Evolutionary conservation across 371 early-diverging fungal genomes (phyloP), one percentile per base, ranked within the genome.

Genomic region (Rhizopus arrhizus): DNA sequence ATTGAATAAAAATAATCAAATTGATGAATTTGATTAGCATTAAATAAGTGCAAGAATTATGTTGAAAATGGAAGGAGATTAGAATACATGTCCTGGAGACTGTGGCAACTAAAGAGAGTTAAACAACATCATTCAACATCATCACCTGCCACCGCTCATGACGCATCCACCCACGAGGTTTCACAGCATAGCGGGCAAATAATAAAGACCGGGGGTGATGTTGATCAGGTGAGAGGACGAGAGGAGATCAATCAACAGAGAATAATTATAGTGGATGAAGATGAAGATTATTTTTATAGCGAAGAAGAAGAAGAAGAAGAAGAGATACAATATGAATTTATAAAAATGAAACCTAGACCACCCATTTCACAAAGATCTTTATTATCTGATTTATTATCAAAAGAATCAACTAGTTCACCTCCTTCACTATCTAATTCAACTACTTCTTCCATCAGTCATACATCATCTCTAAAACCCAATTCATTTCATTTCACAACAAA

Each of bases 71-170:
- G 70, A 15, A 42, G 48, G 28, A 41, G 72, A 59, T 35, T 68
- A 47, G 68, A 71, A 57, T 59, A 71, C 48, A 71, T 71, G 68
- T 68, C 68, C 38, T 71, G 72, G 72, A 41, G 72, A 64, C 49
- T 64, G 41, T 71, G 72, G 72, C 61, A 70, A 41, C 41, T 42
- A 57, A 45, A 51, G 52, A 34, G 29, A 40, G 45, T 36, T 61
- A 64, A 54, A 36, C 6, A 11, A 36, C 36, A 43, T 43, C 43
- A 43, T n/a, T 15, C 43, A 29, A 10, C 48, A 48, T 22, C 48
- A 48, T 66, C 59, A 59, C 58, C 62, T 63, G 64, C 53, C 55
- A 36, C 11, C 15, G 45, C 55, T 62, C 66, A 53, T 59, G 63
- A 66, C 51, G 57, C 49, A 58, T 57, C 53, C 60, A 51, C 40